These are phyloP conservation scores for Artemisia tridentata DNA, from an alignment of 129 eudicot genomes.

Conservation along the genomic window DNA sequence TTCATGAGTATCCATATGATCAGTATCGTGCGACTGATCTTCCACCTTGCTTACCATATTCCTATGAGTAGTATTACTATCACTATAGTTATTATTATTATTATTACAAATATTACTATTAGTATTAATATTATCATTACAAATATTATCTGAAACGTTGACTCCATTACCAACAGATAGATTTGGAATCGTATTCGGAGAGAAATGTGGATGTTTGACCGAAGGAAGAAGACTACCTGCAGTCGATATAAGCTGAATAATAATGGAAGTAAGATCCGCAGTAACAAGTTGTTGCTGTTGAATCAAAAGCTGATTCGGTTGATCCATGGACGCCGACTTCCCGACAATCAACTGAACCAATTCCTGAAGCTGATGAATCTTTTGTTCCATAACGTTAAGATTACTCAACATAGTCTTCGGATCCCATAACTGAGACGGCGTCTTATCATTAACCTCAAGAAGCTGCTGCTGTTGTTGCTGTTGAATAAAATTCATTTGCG, in stretches of 20 bases:
- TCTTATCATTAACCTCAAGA: slow-evolving; percentile 28
- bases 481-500: slow-evolving; percentile 39
- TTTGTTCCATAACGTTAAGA: slow-evolving; percentile 77
- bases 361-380: slow-evolving; percentile 85
- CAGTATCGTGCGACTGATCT: slow-evolving; percentile 45
- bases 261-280: slow-evolving; percentile 89
- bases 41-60: slow-evolving; percentile 45
- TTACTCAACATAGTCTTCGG: slow-evolving; percentile 68
- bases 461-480: slow-evolving; percentile 42
- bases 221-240: slow-evolving; percentile 96
- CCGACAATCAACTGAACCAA: slow-evolving; percentile 53
- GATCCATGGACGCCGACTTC: slow-evolving; percentile 28
- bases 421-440: slow-evolving; percentile 62
- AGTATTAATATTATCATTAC: not conserved
- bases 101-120: not conserved
- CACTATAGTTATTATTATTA: slow-evolving; percentile 12
- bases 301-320: slow-evolving; percentile 46
- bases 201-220: slow-evolving; percentile 43
- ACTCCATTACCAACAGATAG: slow-evolving; percentile 23
- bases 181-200: slow-evolving; percentile 27
- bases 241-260: slow-evolving; percentile 81
- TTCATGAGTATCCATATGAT: slow-evolving; percentile 47
- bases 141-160: slow-evolving; percentile 7
- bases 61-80: slow-evolving; percentile 4
- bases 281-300: slow-evolving; percentile 91